phyloP scores from a whole-genome alignment of 805 yeast species.

The Candida maesae region DNA sequence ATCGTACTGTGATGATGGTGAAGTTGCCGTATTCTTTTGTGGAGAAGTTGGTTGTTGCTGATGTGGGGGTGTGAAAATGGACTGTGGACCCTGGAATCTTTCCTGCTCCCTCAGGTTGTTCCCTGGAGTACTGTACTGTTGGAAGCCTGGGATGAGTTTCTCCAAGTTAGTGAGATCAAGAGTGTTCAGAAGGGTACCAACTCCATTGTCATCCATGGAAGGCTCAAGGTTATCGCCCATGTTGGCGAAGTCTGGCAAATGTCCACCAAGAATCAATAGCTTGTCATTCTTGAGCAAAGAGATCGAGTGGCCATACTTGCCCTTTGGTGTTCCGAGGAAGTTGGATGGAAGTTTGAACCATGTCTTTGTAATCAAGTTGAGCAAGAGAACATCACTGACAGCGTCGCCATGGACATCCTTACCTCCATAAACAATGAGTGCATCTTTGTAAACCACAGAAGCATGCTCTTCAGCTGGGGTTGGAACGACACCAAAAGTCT shows the following conservation, averaged over 20 bases:
- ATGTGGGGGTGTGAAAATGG: constrained; percentile 20
- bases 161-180: constrained; percentile 46
- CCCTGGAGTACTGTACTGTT: constrained; percentile 35
- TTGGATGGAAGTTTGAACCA: constrained; percentile 64
- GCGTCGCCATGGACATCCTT: constrained; percentile 70
- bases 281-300: constrained; percentile 66
- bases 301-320: constrained; percentile 89
- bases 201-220: constrained; percentile 47
- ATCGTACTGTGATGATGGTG: not conserved
- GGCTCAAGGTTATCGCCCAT: constrained; percentile 49
- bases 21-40: constrained; percentile 1
- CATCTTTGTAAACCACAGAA: constrained; percentile 71
- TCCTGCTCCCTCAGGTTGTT: constrained; percentile 14
- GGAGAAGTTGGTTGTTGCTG: constrained; percentile 7
- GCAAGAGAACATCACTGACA: constrained; percentile 62
- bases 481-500: constrained; percentile 66
- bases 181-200: constrained; percentile 59
- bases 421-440: constrained; percentile 87
- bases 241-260: constrained; percentile 62
- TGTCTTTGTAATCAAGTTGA: constrained; percentile 64
- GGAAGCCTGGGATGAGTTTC: constrained; percentile 35
- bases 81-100: constrained; percentile 21
- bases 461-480: constrained; percentile 92
- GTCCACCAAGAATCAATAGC: constrained; percentile 89
- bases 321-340: constrained; percentile 55